Base-by-base conservation (phyloP, 257 asterid genomes). In the Solanum piurae region DNA sequence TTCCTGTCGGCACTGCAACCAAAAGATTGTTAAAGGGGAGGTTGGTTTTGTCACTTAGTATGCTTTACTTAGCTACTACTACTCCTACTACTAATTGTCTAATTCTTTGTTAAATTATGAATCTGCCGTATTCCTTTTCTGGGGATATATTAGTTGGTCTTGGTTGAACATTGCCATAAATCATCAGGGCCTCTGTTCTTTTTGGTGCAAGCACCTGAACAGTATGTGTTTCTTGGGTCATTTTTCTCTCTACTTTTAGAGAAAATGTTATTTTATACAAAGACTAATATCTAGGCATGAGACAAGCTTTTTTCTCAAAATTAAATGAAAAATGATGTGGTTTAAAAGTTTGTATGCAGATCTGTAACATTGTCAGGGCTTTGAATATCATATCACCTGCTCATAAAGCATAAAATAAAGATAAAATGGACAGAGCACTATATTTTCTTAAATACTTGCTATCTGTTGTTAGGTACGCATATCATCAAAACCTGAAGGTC, bases 1-100 rank as follows among this genome's bases (percentile, higher is more conserved):
- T 69, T 89, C 94, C 85, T 97, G 99, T 88, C 94, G 94, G 83
- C 60, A 40, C 86, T 97, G 99, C 91, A 91, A 55, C 66, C 91
- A 91, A 88, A 97, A 95, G 95, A 94, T 97, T 89, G 84, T 85
- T 86, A 97, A 96, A 91, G 99, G 95, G 88, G 98, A 93, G 97
- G 98, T 97, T 74, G 37, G 90, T 83, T 87, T 82, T 44, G 75
- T 36, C 84, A 34, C 55, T 83, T 72, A 60, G 66, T 44, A 49
- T 29, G 40, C 85, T 16, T 80, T 86, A 73, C 27, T 38, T n/a
- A 37, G 62, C 60, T 82, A 3, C 44, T 85, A 33, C 75, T 29
- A 36, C 34, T 55, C 16, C 9, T 52, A 55, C 21, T 52, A 16
- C 23, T 69, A 33, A 40, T 36, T 36, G 37, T 36, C 75, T 12